phyloP scores from a whole-genome alignment of 257 asterid genomes.

The Fraxinus pennsylvanica region DNA sequence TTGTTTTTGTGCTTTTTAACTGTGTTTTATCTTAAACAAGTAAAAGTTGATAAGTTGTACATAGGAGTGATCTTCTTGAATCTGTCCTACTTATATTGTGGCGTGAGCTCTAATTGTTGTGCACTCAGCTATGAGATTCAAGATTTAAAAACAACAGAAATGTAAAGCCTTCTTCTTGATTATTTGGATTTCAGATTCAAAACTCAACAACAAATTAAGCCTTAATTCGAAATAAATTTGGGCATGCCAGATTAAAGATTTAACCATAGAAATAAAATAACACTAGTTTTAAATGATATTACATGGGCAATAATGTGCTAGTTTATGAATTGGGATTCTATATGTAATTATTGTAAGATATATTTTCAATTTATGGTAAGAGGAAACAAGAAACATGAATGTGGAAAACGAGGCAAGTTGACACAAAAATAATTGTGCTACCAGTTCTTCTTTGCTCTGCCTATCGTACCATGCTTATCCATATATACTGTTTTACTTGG shows the following conservation, averaged over 20 bases:
- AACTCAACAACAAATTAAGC: neutral
- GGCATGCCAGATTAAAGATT: neutral
- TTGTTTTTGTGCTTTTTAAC: neutral
- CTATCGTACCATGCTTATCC: neutral
- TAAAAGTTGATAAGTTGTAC: neutral
- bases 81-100: neutral
- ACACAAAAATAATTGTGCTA: neutral
- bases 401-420: neutral
- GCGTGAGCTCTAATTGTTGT: conserved; percentile 2
- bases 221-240: too few species aligned
- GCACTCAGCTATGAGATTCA: conserved; percentile 11
- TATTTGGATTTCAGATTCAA: neutral
- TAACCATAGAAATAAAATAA: neutral
- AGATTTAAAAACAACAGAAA: neutral
- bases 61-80: neutral
- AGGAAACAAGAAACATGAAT: neutral
- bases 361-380: neutral
- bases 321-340: neutral
- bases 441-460: neutral
- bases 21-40: conserved; percentile 4
- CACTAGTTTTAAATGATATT: conserved; percentile 23
- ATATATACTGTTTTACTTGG: too few species aligned
- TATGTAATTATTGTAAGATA: conserved; percentile 4
- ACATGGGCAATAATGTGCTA: neutral
- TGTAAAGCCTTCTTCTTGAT: neutral